These are phyloP conservation scores for Podila horticola DNA, from an alignment of 192 early-diverging fungal species.

Conservation along the genomic window DNA sequence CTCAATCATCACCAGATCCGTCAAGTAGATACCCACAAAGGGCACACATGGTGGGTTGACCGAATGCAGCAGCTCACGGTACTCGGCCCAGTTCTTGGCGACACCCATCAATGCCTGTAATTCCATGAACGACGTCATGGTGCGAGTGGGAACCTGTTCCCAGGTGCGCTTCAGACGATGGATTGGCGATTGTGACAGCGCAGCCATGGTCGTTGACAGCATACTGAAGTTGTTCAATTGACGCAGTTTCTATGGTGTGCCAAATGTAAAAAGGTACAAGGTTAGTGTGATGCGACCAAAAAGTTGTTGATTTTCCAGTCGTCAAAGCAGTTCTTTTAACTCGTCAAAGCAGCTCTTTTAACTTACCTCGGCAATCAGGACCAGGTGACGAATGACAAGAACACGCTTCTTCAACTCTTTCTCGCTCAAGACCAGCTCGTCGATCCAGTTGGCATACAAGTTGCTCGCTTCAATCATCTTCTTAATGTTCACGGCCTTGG, in stretches of 20 bases:
- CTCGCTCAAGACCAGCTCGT: constrained; percentile 83
- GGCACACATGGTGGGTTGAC: constrained; percentile 85
- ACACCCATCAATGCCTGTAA: constrained; percentile 81
- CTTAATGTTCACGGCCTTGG: constrained; percentile 85
- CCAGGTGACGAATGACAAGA: constrained; percentile 82
- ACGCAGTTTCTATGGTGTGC: constrained; percentile 38
- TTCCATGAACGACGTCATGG: constrained; percentile 66
- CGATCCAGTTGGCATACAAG: constrained; percentile 88
- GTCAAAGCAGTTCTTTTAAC: background rate
- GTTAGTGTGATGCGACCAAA: background rate
- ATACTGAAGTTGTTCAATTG: constrained; percentile 93
- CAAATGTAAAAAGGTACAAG: too few relatives aligned
- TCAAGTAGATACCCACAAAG: constrained; percentile 75
- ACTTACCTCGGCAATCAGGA: constrained; percentile 75
- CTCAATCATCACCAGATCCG: constrained; percentile 92
- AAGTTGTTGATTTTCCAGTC: constrained; percentile 59
- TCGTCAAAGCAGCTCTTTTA: background rate
- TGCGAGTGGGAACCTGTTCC: constrained; percentile 72
- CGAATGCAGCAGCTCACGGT: constrained; percentile 83
- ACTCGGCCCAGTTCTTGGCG: constrained; percentile 83
- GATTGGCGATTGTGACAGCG: constrained; percentile 85
- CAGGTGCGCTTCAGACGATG: constrained; percentile 93
- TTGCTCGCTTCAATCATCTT: constrained; percentile 87
- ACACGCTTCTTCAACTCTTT: constrained; percentile 83
- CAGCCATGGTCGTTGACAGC: constrained; percentile 86